Percentiles rank a stretch among this genome's conserved stretches.
phyloP scores from a whole-genome alignment of 2,329 filamentous ascomycete genomes.

The Chaetomium globosum region DNA sequence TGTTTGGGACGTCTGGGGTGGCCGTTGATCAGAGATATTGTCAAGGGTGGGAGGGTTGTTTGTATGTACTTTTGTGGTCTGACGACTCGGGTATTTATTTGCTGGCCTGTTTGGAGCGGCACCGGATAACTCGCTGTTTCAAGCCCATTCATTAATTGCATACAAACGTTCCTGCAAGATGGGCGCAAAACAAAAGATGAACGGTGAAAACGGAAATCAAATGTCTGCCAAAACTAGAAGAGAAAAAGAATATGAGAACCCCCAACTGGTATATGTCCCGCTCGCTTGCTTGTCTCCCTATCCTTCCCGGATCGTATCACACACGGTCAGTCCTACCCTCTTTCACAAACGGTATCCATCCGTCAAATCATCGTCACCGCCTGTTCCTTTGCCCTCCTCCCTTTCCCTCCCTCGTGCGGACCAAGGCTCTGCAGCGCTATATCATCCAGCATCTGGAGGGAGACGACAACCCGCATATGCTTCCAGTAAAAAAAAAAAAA shows the following conservation, averaged over 20 bases:
- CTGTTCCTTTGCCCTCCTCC: not conserved
- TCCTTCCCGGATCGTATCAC: conserved; percentile 10
- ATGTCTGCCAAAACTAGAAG: conserved; percentile 15
- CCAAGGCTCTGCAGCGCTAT: conserved; percentile 9
- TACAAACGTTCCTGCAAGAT: not conserved
- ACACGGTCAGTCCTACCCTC: conserved; percentile 4
- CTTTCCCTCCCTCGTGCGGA: conserved; percentile 2
- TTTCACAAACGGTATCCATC: not conserved
- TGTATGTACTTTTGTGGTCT: not conserved
- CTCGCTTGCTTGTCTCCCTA: conserved; percentile 6
- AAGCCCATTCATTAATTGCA: not conserved
- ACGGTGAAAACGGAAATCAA: conserved; percentile 10
- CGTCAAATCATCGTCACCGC: conserved; percentile 6
- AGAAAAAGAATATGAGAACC: conserved; percentile 19
- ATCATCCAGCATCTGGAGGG: conserved; percentile 19
- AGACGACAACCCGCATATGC: conserved; percentile 5
- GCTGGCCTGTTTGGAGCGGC: not conserved
- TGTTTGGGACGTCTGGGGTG: not conserved
- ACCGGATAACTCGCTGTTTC: not conserved
- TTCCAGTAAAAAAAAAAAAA: conserved; percentile 26
- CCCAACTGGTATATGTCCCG: conserved; percentile 29
- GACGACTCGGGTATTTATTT: not conserved
- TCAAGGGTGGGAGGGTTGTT: no score
- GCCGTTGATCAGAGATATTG: not conserved
- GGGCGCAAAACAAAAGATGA: no score